phyloP scores from a whole-genome alignment of 345 rosid genomes.

The Kernera saxatilis region DNA sequence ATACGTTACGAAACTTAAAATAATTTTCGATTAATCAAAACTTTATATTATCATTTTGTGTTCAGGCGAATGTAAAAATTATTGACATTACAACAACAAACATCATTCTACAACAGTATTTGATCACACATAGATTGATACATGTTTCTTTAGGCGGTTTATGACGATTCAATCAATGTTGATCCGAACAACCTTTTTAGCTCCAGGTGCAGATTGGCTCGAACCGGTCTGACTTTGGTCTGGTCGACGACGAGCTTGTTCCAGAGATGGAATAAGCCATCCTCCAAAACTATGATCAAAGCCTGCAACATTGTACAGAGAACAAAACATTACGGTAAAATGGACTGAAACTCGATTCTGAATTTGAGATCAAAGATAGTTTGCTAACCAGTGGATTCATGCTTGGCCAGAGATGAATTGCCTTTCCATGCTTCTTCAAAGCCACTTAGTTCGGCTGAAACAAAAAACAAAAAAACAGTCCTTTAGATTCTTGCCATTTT shows the following conservation, averaged over 20 bases:
- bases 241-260: neutral
- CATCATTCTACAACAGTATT: neutral
- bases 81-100: neutral
- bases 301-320: slow-evolving; percentile 13
- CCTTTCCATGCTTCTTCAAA: slow-evolving; percentile 69
- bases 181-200: slow-evolving; percentile 66
- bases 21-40: neutral
- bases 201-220: slow-evolving; percentile 16
- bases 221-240: slow-evolving; percentile 8
- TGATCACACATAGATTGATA: neutral
- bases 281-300: slow-evolving; percentile 30
- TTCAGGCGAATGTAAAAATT: neutral
- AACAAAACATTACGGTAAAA: neutral
- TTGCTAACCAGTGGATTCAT: slow-evolving; percentile 24
- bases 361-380: slow-evolving; percentile 1
- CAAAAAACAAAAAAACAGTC: neutral
- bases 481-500: neutral
- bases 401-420: slow-evolving; percentile 32
- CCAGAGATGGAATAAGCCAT: slow-evolving; percentile 40
- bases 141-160: neutral
- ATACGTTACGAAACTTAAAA: slow-evolving; percentile 1
- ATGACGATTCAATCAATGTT: slow-evolving; percentile 52
- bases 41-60: neutral
- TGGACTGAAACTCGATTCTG: neutral
- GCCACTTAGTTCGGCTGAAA: slow-evolving; percentile 54